Evolutionary conservation across 2,329 filamentous ascomycete species (phyloP).

Genomic region (Tolypocladium ophioglossoides): DNA sequence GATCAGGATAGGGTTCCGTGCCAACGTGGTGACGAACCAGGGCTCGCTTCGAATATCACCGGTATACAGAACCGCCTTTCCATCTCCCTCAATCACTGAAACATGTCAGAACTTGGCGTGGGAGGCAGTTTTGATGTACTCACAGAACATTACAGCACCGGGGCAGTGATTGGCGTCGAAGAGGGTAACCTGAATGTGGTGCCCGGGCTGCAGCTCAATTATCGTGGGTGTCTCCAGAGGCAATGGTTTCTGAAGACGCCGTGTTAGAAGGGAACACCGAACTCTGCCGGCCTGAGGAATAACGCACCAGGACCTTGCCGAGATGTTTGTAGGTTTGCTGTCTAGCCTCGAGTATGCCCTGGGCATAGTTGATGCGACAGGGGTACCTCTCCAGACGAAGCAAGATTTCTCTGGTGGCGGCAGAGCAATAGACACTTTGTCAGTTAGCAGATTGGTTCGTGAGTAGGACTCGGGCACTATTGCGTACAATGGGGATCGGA

Average conservation of each 20-base stretch:
- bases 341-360: constrained; percentile 64
- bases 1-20: constrained; percentile 60
- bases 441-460: background rate
- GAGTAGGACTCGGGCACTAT: background rate
- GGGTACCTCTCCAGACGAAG: constrained; percentile 69
- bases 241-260: constrained; percentile 52
- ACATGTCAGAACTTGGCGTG: background rate
- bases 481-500: constrained; percentile 61
- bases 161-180: constrained; percentile 89
- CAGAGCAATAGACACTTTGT: constrained; percentile 69
- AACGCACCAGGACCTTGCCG: constrained; percentile 49
- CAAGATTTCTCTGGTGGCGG: constrained; percentile 71
- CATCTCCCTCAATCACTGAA: constrained; percentile 62
- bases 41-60: constrained; percentile 79
- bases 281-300: background rate
- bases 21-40: constrained; percentile 72
- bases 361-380: constrained; percentile 71
- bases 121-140: constrained; percentile 12
- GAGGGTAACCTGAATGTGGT: constrained; percentile 67
- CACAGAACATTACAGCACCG: constrained; percentile 80
- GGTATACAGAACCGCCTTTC: constrained; percentile 72
- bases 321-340: constrained; percentile 70
- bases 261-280: background rate
- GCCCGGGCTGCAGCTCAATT: constrained; percentile 62
- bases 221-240: constrained; percentile 70